Evolutionary conservation across 164 flowering plant species (phyloP), one percentile per base, ranked within the genome.

Genomic region (Hamamelis virginiana): DNA sequence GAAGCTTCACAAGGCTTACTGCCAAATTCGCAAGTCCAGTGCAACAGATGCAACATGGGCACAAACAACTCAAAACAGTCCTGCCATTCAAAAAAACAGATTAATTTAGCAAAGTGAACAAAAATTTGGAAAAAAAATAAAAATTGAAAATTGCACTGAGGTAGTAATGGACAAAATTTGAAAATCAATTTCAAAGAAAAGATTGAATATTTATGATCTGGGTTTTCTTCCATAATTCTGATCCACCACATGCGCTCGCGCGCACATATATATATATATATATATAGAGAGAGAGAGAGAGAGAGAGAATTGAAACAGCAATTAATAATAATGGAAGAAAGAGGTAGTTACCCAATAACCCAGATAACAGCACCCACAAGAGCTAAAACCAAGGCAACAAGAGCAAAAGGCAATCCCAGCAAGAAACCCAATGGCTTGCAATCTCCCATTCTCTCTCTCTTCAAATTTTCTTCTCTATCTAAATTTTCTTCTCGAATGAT

Each of bases 21-120:
- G 91, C 88, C 26, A 85, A 19, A 68, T 87, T 86, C 1, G 87
- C 88, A 0, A 91, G 67, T n/a, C 81, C 81, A 4, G 84, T 60
- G 33, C 76, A 85, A 67, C 92, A 89, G 3, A 82, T 64, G 79
- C 91, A 91, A 66, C 94, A 89, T 1, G 93, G 94, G 80, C 91
- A 87, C 68, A 87, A 33, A 69, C 91, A 87, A 76, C 87, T 85
- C 80, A 91, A 50, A 25, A 83, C 69, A 3, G 83, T 28, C 79
- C 91, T 89, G 89, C 73, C 27, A 66, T 57, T 16, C 27, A 68
- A 66, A 72, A 50, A 26, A 41, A 6, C 38, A 0, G 59, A 13
- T 23, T 1, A 58, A 1, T 15, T 9, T 1, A 51, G 15, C 33
- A 58, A 27, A 26, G 0, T 1, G 5, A 62, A n/a, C 28, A 19